These are phyloP conservation scores for Symbiodinium pilosum DNA, from an alignment of 73 alveolate genomes.

Conservation along the genomic window DNA sequence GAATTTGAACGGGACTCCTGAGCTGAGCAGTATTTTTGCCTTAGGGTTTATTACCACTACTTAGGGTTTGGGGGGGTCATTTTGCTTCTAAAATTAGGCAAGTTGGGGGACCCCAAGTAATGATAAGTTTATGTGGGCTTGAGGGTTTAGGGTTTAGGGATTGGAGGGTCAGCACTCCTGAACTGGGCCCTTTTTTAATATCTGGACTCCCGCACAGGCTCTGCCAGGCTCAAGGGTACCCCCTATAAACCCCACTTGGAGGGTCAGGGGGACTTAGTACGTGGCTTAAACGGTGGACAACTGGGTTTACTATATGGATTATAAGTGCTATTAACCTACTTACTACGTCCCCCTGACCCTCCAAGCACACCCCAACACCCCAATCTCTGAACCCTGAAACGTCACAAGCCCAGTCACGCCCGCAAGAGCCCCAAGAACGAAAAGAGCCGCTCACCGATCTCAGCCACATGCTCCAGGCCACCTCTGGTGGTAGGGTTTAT, in stretches of 20 bases:
- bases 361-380: background rate
- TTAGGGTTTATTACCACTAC: background rate
- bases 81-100: too few relatives aligned
- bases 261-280: too few relatives aligned
- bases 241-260: background rate
- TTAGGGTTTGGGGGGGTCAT: background rate
- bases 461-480: background rate
- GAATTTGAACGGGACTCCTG: background rate
- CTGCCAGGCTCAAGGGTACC: too few relatives aligned
- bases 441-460: background rate
- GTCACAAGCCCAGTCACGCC: background rate
- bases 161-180: too few relatives aligned
- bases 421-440: background rate
- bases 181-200: too few relatives aligned
- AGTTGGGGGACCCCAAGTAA: too few relatives aligned
- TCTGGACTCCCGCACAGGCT: too few relatives aligned
- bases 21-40: background rate
- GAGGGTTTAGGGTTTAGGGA: background rate
- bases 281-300: too few relatives aligned
- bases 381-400: background rate
- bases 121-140: too few relatives aligned
- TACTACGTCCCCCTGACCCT: background rate
- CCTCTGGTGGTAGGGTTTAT: too few relatives aligned
- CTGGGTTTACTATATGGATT: too few relatives aligned
- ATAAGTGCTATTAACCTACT: too few relatives aligned